Percentiles rank a stretch among this genome's conserved stretches.
These are phyloP conservation scores for Smallanthus sonchifolius DNA, from an alignment of 129 eudicot genomes.

Conservation along the genomic window DNA sequence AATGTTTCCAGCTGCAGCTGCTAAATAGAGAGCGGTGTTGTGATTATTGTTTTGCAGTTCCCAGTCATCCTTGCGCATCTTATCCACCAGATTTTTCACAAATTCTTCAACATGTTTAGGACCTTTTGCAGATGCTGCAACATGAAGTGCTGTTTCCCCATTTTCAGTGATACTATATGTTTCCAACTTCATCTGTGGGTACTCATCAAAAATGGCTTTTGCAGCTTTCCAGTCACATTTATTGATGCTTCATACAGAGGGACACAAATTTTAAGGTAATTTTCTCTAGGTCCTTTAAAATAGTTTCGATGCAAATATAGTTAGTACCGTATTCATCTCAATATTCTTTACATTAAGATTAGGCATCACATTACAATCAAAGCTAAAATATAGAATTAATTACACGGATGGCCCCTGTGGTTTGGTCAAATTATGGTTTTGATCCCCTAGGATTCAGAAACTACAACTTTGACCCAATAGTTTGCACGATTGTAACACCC, in stretches of 20 bases:
- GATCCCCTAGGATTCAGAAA: no score
- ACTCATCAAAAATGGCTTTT: slow-evolving; percentile 6
- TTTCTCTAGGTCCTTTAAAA: slow-evolving; percentile 3
- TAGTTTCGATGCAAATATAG: neutral
- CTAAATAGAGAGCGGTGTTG: slow-evolving; percentile 37
- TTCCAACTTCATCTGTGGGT: neutral
- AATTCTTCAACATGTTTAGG: slow-evolving; percentile 11
- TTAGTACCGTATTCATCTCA: neutral
- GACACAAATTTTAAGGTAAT: slow-evolving; percentile 11
- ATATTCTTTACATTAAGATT: neutral
- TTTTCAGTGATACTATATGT: slow-evolving; percentile 30
- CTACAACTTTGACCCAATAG: no score
- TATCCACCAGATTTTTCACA: slow-evolving; percentile 25
- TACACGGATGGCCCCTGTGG: no score
- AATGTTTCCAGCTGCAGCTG: slow-evolving; percentile 30
- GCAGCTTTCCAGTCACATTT: slow-evolving; percentile 43
- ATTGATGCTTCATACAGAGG: slow-evolving; percentile 35
- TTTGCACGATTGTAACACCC: no score
- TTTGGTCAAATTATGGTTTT: no score
- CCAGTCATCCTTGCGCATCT: slow-evolving; percentile 26
- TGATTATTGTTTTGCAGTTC: slow-evolving; percentile 15
- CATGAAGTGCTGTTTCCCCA: slow-evolving; percentile 45
- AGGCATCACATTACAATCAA: neutral
- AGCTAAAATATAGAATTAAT: no score
- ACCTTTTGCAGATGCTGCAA: slow-evolving; percentile 31